Evolutionary conservation across 495 filamentous ascomycete species (phyloP), one percentile per base, ranked within the genome.

Genomic region (Tuber aestivum): DNA sequence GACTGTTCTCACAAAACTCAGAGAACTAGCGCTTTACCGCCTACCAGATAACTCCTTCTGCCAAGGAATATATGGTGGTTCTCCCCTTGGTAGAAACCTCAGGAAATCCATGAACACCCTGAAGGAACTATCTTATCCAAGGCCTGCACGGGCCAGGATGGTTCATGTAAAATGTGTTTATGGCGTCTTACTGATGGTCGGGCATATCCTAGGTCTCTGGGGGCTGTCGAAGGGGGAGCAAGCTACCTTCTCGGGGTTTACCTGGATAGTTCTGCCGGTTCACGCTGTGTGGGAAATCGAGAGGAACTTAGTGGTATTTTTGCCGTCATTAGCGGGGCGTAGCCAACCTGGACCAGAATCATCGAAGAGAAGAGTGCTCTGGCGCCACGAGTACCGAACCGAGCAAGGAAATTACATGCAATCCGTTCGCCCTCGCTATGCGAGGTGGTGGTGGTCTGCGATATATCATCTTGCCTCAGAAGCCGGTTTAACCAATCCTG

Each of bases 271-370:
- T 7, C 90, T 92, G 20, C 93, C 93, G 14, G 95, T 92, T 0
- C 93, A 96, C n/a, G 88, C 86, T 0, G 91, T 91, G 0, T 93
- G 93, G 83, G 93, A 95, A 8, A 85, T 87, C 12, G 92, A 88
- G 9, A 89, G 82, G 83, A 93, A 94, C 48, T 86, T 87, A 16
- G 87, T 88, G 1, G 84, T 86, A 71, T 89, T 88, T 35, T 84
- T 86, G 38, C 91, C 91, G 74, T 93, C 90, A 80, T 93, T 93
- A 74, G 87, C 87, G 27, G 87, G 83, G 79, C 92, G 95, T 8
- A 85, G 77, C 70, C 81, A 78, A 3, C 90, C 91, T 1, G 89
- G 87, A 18, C 93, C 91, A 20, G 87, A 86, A 81, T 95, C 92
- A 3, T 93, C 93, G 89, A 90, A 6, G 90, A 87, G 81, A 92